Conservation (phyloP, 768 basidiomycete species). For the Melanogaster broomeanus region DNA sequence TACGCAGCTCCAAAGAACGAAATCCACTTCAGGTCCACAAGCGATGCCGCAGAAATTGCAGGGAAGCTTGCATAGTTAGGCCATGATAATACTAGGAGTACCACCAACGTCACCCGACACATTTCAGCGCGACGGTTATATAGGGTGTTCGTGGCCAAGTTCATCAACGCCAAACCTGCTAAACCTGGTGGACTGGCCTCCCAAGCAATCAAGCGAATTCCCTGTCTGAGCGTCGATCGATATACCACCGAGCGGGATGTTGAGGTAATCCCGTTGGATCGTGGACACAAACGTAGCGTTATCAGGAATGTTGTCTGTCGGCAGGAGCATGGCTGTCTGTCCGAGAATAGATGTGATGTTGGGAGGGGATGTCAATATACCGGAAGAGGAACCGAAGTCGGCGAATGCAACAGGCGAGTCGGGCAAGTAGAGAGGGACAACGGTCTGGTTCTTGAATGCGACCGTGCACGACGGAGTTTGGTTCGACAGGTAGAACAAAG, state of each 20-base stretch:
- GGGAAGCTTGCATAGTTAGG: conserved; percentile 63
- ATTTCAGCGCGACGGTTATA: conserved; percentile 66
- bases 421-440: conserved; percentile 58
- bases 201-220: conserved; percentile 66
- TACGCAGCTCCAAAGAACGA: conserved; percentile 72
- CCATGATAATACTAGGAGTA: conserved; percentile 53
- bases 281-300: conserved; percentile 60
- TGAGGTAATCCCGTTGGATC: conserved; percentile 51
- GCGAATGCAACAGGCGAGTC: conserved; percentile 40
- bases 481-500: conserved; percentile 61
- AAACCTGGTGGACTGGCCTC: conserved; percentile 63
- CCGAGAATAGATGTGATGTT: conserved; percentile 50
- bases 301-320: conserved; percentile 46
- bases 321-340: conserved; percentile 34
- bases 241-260: conserved; percentile 67
- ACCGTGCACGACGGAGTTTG: conserved; percentile 52
- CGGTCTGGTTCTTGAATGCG: conserved; percentile 37
- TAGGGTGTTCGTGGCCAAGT: conserved; percentile 66
- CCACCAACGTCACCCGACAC: conserved; percentile 38
- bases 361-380: conserved; percentile 56
- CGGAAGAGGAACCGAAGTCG: conserved; percentile 32
- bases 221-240: conserved; percentile 56
- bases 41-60: conserved; percentile 51
- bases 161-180: conserved; percentile 62
- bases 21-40: conserved; percentile 70